Base-by-base conservation (phyloP, 345 rosid genomes). In the Sapria himalayana region DNA sequence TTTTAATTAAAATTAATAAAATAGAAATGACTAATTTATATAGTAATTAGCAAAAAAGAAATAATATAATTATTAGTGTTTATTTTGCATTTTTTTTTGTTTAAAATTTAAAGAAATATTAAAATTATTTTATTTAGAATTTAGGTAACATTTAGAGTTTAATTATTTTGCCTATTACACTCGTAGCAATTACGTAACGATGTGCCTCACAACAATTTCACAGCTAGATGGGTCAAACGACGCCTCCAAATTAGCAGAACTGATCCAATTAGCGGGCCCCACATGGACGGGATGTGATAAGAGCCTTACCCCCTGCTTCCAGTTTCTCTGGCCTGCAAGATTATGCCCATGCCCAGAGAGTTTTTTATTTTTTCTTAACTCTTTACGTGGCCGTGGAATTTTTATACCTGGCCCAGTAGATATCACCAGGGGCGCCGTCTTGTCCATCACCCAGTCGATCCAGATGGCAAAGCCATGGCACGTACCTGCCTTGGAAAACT, bases 271-370 rank as follows among this genome's bases (percentile, higher is more conserved):
- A 24, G 8, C 17, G 14, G 13, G 14, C 46, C 56, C 63, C 15
- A 76, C 81, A 34, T 46, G 55, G 21, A 68, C 65, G 11, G 94
- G 92, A 50, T 63, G 43, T 19, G 57, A n/a, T 31, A 85, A 62
- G 52, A 80, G 91, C 61, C 72, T 85, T 56, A 82, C 86, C 48
- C 93, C 98, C 77, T 82, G 93, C 62, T 82, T 89, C 91, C 84
- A 69, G 20, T 54, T 64, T 55, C 82, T 82, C 31, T 63, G 50
- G 45, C 65, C 91, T 86, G 69, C 14, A 13, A 19, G 11, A 1
- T 37, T 19, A 13, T 38, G 16, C 19, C 1, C 22, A 0, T 9
- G 40, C 2, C 13, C 3, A 31, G 7, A 12, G 18, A 19, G 16
- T 9, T 10, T 12, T 29, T 36, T 4, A 23, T 4, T 7, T 2